A percentile compares a stretch with the other conserved stretches of the same genome.
Conservation (phyloP, 2,329 filamentous ascomycete species). For the Madurella fahalii region DNA sequence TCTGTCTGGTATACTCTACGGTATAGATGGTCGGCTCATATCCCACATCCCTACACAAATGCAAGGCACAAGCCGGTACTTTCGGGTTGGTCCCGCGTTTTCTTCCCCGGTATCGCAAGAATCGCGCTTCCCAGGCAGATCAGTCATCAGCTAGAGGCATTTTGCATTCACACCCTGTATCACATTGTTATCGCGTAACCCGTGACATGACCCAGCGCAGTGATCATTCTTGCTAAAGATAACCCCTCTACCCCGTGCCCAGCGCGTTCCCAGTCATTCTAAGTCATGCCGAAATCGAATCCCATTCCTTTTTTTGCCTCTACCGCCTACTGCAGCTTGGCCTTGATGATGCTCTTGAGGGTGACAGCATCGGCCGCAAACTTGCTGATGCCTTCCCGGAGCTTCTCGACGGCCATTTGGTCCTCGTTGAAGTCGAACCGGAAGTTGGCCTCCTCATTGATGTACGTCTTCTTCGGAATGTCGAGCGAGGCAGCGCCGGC, state of each 20-base stretch:
- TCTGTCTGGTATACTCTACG: too few species aligned
- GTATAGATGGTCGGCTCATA: background rate
- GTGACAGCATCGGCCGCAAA: slow-evolving; percentile 94
- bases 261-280: slow-evolving; percentile 1
- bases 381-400: slow-evolving; percentile 98
- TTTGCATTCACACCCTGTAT: background rate
- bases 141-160: too few species aligned
- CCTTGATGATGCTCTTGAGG: slow-evolving; percentile 85
- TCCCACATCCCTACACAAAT: background rate
- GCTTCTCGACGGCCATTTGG: slow-evolving; percentile 98
- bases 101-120: too few species aligned
- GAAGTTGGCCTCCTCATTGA: slow-evolving; percentile 85
- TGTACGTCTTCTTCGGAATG: slow-evolving; percentile 85
- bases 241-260: background rate
- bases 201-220: background rate
- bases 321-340: slow-evolving; percentile 61
- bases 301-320: slow-evolving; percentile 33
- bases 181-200: background rate
- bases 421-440: slow-evolving; percentile 99
- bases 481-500: slow-evolving; percentile 61
- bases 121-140: too few species aligned
- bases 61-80: background rate
- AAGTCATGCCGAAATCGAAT: background rate
- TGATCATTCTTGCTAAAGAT: background rate
- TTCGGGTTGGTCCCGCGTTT: too few species aligned